These are phyloP conservation scores for Xylaria digitata DNA, from an alignment of 2,329 filamentous ascomycete genomes.

Conservation along the genomic window DNA sequence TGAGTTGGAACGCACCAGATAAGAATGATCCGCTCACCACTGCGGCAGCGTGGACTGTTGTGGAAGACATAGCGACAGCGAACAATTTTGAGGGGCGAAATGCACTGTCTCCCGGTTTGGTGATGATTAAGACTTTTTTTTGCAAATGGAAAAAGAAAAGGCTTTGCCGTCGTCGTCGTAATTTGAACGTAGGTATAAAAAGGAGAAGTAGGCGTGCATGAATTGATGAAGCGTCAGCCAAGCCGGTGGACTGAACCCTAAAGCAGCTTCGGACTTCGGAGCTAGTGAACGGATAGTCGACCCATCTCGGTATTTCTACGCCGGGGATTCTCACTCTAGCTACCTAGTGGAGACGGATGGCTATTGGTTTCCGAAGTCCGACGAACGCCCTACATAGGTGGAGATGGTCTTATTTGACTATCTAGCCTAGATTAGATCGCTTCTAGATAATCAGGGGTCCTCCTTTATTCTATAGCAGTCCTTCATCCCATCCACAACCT, in stretches of 20 bases:
- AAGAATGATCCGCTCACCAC: not conserved
- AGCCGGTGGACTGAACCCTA: too few relatives aligned
- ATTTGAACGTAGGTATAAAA: too few relatives aligned
- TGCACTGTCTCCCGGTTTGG: too few relatives aligned
- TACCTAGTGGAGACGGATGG: not conserved
- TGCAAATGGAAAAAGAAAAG: too few relatives aligned
- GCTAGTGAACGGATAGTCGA: too few relatives aligned
- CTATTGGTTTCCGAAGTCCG: not conserved
- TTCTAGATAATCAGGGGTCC: not conserved
- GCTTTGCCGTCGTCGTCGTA: too few relatives aligned
- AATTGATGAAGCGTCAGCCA: too few relatives aligned
- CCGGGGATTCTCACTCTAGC: not conserved
- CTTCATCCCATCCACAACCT: constrained; percentile 43
- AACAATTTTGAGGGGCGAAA: too few relatives aligned
- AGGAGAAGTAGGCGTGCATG: too few relatives aligned
- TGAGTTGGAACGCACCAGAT: not conserved
- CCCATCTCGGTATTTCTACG: too few relatives aligned
- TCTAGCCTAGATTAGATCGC: not conserved
- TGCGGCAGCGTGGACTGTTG: not conserved
- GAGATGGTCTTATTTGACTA: not conserved
- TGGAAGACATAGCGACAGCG: not conserved
- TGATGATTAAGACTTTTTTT: too few relatives aligned
- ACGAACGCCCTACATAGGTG: not conserved
- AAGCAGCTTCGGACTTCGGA: too few relatives aligned
- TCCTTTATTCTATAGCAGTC: not conserved